These are phyloP conservation scores for Boletus reticulatus DNA, from an alignment of 768 basidiomycete genomes.

Conservation along the genomic window DNA sequence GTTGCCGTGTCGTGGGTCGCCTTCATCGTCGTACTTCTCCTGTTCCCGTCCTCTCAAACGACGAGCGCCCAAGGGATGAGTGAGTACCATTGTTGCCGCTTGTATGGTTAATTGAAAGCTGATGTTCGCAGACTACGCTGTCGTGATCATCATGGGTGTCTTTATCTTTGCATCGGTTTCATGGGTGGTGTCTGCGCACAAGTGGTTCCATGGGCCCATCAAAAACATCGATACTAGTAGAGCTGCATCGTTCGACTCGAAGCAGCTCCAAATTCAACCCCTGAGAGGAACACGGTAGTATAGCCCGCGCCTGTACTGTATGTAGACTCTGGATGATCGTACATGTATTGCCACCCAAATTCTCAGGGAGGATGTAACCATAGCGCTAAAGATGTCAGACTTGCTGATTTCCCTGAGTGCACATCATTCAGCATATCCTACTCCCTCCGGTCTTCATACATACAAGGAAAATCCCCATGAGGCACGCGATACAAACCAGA, in stretches of 20 bases:
- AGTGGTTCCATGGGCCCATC: conserved; percentile 72
- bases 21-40: conserved; percentile 56
- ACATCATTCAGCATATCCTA: neutral
- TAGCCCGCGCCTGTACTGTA: neutral
- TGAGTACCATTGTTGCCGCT: conserved; percentile 31
- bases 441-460: neutral
- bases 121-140: conserved; percentile 54
- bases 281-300: neutral
- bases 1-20: conserved; percentile 65
- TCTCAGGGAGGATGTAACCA: neutral
- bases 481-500: neutral
- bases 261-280: conserved; percentile 5
- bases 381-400: neutral
- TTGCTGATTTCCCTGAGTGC: neutral
- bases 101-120: neutral
- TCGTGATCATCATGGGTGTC: conserved; percentile 62
- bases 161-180: conserved; percentile 62
- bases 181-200: conserved; percentile 64
- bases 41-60: conserved; percentile 50
- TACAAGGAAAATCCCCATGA: neutral
- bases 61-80: conserved; percentile 52
- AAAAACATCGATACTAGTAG: conserved; percentile 39
- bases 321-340: too few relatives aligned
- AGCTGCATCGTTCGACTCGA: conserved; percentile 5
- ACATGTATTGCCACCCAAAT: too few relatives aligned